Conservation (phyloP, 345 rosid species). For the Draba incana region DNA sequence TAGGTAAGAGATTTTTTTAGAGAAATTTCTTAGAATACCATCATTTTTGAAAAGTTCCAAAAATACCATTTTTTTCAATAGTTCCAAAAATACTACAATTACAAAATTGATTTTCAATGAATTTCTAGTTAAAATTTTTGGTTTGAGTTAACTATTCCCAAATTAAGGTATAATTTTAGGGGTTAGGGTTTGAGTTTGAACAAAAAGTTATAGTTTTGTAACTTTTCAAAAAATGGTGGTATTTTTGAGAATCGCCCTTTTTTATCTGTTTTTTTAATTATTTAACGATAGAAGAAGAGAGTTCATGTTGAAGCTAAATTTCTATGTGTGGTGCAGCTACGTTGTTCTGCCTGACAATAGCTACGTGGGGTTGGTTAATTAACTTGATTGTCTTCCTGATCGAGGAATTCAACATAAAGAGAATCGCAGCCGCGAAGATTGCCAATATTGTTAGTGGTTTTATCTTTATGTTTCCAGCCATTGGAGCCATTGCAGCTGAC, state of each 20-base stretch:
- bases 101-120: too few species aligned
- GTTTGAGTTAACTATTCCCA: too few species aligned
- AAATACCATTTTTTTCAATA: too few species aligned
- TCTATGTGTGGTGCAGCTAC: constrained; percentile 46
- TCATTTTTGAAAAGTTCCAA: too few species aligned
- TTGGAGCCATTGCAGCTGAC: constrained; percentile 54
- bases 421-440: constrained; percentile 53
- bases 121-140: too few species aligned
- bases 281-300: constrained; percentile 1
- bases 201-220: too few species aligned
- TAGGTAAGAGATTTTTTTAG: constrained; percentile 44
- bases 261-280: background rate
- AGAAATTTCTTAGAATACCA: too few species aligned
- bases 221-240: too few species aligned
- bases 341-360: constrained; percentile 46
- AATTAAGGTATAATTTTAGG: too few species aligned
- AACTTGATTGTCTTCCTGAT: constrained; percentile 50
- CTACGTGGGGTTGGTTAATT: constrained; percentile 50
- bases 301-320: background rate
- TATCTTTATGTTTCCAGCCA: constrained; percentile 43
- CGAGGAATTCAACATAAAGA: constrained; percentile 47
- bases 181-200: too few species aligned
- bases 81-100: too few species aligned
- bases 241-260: too few species aligned
- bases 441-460: constrained; percentile 46